Base-by-base conservation (phyloP, 2,329 filamentous ascomycete genomes). In the Colletotrichum sidae region DNA sequence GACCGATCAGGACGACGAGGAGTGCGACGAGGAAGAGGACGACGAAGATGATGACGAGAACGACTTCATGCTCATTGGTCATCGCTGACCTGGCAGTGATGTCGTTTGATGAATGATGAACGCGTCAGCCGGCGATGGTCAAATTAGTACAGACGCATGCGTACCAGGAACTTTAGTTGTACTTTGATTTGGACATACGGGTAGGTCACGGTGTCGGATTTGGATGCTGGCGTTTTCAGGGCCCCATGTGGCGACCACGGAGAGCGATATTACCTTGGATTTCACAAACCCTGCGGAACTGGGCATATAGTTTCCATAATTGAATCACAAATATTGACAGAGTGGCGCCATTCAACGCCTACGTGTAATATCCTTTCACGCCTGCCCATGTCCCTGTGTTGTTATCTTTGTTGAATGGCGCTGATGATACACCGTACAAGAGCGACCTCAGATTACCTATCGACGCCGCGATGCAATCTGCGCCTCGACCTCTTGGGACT, bases 401-500 rank as follows among this genome's bases (percentile, higher is more conserved):
- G 33, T 65, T 13, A 56, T 12, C 44, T 37, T 65, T 41, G 25
- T 65, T 50, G 49, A 33, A 7, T 34, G 34, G 34, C 7, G 12
- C 42, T 10, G 13, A 11, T 15, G 10, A 37, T 17, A 17, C 17
- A 4, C 41, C 4, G 8, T n/a, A 37, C 3, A 6, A 25, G 4
- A 33, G 8, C 15, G 9, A 17, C 34, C n/a, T 17, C 55, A 35
- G 12, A 10, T 67, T 34, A 65, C 65, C 68, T 56, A 44, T 8
- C 42, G 44, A 75, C 70, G 69, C 25, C 72, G 72, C 3, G 72
- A 68, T 4, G 76, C 76, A 12, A 76, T 71, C 55, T 81, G 74
- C 25, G 82, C 77, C 63, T 86, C 80, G 13, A 80, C 78, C 58
- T 81, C 81, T 68, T 86, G 84, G 10, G 83, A 84, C 67, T 88